Conservation (phyloP, 208 protist genomes). For the Jaenimonas drosophilae region DNA sequence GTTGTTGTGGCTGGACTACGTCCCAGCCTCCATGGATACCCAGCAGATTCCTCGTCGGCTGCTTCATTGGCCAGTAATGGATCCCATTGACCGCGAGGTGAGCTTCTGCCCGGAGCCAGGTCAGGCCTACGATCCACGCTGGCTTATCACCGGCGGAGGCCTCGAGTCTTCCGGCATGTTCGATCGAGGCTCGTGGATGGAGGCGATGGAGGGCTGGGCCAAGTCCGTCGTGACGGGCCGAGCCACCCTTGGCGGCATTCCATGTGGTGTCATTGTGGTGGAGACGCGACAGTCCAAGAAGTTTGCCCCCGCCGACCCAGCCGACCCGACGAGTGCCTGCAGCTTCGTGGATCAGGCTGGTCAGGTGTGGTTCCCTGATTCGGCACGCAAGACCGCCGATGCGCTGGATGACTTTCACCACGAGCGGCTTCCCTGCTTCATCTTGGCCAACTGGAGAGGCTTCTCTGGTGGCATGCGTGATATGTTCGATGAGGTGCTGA, state of each 20-base stretch:
- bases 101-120: constrained; percentile 50
- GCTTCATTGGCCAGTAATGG: constrained; percentile 17
- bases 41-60: constrained; percentile 28
- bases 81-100: constrained; percentile 76
- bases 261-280: constrained; percentile 96
- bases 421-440: constrained; percentile 96
- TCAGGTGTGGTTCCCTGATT: constrained; percentile 97
- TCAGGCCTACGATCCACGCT: constrained; percentile 78
- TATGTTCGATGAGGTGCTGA: constrained; percentile 99
- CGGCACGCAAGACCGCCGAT: constrained; percentile 97
- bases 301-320: constrained; percentile 93
- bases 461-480: constrained; percentile 98
- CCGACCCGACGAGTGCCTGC: constrained; percentile 79
- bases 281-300: constrained; percentile 93
- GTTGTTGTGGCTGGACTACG: constrained; percentile 87
- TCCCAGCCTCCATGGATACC: constrained; percentile 54
- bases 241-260: constrained; percentile 96
- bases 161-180: constrained; percentile 69
- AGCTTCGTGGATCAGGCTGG: constrained; percentile 76
- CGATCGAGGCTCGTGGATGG: constrained; percentile 86
- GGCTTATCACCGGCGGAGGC: constrained; percentile 58
- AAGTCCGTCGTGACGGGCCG: constrained; percentile 95
- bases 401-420: constrained; percentile 96
- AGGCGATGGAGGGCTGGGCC: constrained; percentile 94
- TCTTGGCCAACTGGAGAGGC: constrained; percentile 98